Base-by-base conservation (phyloP, 805 yeast species). In the Wickerhamiella kazuoi region DNA sequence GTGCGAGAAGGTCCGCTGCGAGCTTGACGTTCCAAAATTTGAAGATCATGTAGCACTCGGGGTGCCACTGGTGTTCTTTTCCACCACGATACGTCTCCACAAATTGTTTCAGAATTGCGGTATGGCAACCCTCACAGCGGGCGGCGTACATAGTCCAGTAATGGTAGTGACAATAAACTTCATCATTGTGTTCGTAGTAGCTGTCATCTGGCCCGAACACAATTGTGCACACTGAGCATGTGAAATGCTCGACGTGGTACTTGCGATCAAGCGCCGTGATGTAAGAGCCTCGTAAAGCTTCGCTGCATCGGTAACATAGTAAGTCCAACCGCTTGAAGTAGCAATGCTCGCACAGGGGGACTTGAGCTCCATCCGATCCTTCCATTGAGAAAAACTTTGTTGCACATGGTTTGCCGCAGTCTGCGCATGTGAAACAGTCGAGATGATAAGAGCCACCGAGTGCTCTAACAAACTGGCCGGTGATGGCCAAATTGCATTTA, bases 21-120 rank as follows among this genome's bases (percentile, higher is more conserved):
- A 90, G 64, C 41, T 76, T 70, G 17, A 86, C 93, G 54, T 83
- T 84, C 98, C 98, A 90, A 52, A 83, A 86, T 57, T 86, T 86
- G 63, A 80, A 86, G 36, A 90, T 93, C 84, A 93, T 93, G 55
- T 84, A 90, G 63, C 99, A 90, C 56, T 93, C 97, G 1, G 96
- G 97, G 59, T 90, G 99, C 99, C 99, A 90, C 55, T 83, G 93
- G 56, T 86, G 94, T 42, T 80, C 78, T 48, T 77, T 70, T 18
- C 95, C 95, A 37, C 95, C 94, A 48, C 90, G 69, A 44, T 74
- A 81, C 34, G 87, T 74, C 57, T 87, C 95, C 29, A 87, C 94
- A 57, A 84, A 90, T 54, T 90, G 97, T 54, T 84, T 84, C 29
- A 93, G 71, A 38, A 93, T 90, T 1, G 96, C 81, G 29, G 81